Percentiles rank a stretch among this genome's conserved stretches.
These are phyloP conservation scores for Lasiodiplodia hormozganensis DNA, from an alignment of 2,329 filamentous ascomycete species.

Conservation along the genomic window DNA sequence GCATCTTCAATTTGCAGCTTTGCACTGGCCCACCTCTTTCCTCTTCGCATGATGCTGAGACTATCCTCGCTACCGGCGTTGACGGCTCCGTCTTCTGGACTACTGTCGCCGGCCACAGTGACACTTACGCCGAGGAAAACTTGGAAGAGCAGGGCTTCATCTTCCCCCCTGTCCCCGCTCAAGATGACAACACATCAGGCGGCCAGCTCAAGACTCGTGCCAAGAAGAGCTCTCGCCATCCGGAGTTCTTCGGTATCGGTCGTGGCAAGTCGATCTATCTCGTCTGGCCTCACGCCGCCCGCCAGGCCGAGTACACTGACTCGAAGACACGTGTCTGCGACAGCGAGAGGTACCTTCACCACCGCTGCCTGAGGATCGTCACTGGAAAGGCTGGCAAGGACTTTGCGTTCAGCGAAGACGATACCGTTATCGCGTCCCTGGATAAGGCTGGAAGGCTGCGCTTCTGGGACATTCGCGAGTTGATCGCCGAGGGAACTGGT, in stretches of 20 bases:
- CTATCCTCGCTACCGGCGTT: conserved; percentile 89
- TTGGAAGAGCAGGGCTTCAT: conserved; percentile 87
- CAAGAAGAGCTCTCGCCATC: conserved; percentile 85
- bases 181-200: conserved; percentile 89
- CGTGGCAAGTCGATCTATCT: conserved; percentile 96
- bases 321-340: conserved; percentile 70
- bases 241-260: conserved; percentile 93
- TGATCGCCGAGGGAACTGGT: conserved; percentile 56
- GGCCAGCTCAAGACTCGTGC: conserved; percentile 95
- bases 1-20: conserved; percentile 91
- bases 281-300: conserved; percentile 68
- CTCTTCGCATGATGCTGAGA: conserved; percentile 68
- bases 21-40: conserved; percentile 66
- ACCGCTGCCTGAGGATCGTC: conserved; percentile 90
- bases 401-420: conserved; percentile 96
- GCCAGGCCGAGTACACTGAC: conserved; percentile 58
- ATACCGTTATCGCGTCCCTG: conserved; percentile 90
- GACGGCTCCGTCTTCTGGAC: conserved; percentile 98
- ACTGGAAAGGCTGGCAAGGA: conserved; percentile 98
- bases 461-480: conserved; percentile 94
- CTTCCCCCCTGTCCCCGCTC: conserved; percentile 82
- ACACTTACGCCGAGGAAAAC: conserved; percentile 76
- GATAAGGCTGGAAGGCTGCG: conserved; percentile 97
- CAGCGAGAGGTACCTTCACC: conserved; percentile 83
- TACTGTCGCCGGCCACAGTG: conserved; percentile 67